phyloP scores from a whole-genome alignment of 371 early-diverging fungal species.

The Rhizopus arrhizus region DNA sequence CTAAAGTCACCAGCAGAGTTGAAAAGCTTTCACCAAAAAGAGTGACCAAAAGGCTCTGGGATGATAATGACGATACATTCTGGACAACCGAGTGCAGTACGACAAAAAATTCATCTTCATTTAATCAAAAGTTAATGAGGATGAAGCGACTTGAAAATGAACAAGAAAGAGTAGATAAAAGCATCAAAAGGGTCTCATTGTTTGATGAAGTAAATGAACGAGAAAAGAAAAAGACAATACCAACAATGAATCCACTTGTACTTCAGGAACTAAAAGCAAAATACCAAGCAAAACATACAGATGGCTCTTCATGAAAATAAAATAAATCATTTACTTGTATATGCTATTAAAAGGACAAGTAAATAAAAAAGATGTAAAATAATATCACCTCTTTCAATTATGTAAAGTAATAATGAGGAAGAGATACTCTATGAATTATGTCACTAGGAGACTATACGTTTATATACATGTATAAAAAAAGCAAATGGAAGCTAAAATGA shows the following conservation, averaged over 20 bases:
- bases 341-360: too few species aligned
- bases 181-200: neutral
- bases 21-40: too few species aligned
- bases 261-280: conserved; percentile 31
- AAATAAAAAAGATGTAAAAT: too few species aligned
- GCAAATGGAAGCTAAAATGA: too few species aligned
- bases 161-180: neutral
- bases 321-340: neutral
- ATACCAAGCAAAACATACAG: conserved; percentile 15
- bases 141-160: neutral
- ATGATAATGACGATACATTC: conserved; percentile 12
- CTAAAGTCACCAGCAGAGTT: too few species aligned
- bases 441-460: too few species aligned
- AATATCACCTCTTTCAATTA: too few species aligned
- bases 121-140: conserved; percentile 9
- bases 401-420: too few species aligned
- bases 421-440: too few species aligned
- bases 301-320: conserved; percentile 20
- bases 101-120: neutral
- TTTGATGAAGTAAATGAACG: conserved; percentile 20
- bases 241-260: conserved; percentile 7
- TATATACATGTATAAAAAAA: too few species aligned
- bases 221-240: conserved; percentile 21
- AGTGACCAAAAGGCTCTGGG: neutral
- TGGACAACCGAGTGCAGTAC: conserved; percentile 7